Evolutionary conservation across 108 stramenopile genomes (phyloP), one percentile per base, ranked within the genome.

Genomic region (Stephanodiscus minutulus): DNA sequence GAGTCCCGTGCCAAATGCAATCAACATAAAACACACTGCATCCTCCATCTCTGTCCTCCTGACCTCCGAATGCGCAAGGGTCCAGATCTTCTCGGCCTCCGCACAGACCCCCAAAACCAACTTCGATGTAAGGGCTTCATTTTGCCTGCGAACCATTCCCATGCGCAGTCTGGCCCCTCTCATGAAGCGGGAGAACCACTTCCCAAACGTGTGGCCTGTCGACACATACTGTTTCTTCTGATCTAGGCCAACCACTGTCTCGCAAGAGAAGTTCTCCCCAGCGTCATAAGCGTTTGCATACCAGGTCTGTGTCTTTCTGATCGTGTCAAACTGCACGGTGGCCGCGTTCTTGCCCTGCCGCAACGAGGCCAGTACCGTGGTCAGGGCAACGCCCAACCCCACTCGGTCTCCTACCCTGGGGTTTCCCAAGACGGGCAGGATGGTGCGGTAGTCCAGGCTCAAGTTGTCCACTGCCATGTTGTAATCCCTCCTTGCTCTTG

Each of bases 171-270:
- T 52, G 15, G 50, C 28, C 25, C 58, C 33, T 12, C n/a, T 21
- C 58, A 33, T 35, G 25, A 59, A 59, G 4, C 58, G n/a, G 28
- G 31, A 1, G 8, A 35, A 59, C 58, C 58, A 35, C 58, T 18
- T 13, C 27, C 28, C 33, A 59, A 2, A n/a, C n/a, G 58, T 59
- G n/a, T n/a, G n/a, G n/a, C n/a, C n/a, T n/a, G n/a, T n/a, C n/a
- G n/a, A n/a, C n/a, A n/a, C n/a, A n/a, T n/a, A n/a, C n/a, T n/a
- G n/a, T n/a, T n/a, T n/a, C n/a, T n/a, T n/a, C n/a, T n/a, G n/a
- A n/a, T n/a, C n/a, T n/a, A n/a, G n/a, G n/a, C n/a, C n/a, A n/a
- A n/a, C n/a, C n/a, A n/a, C n/a, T n/a, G n/a, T n/a, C n/a, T n/a
- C n/a, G n/a, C n/a, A n/a, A n/a, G n/a, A n/a, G n/a, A n/a, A n/a